Evolutionary conservation across 208 protist species (phyloP).

Genomic region (Porcisia hertigi): DNA sequence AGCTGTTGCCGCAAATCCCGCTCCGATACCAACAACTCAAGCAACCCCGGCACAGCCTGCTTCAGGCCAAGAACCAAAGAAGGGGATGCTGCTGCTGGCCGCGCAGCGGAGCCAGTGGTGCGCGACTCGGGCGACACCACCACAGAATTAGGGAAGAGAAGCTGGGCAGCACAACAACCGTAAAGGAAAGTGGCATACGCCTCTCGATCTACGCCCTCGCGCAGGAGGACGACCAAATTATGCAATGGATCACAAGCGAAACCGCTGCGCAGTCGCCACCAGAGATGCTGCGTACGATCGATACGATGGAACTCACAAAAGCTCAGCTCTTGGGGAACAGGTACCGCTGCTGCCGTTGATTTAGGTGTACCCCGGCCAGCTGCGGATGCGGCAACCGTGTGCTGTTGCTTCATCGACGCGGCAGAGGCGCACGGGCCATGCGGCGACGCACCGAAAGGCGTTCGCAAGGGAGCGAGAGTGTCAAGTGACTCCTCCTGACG

Average conservation of each 20-base stretch:
- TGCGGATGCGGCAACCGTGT: not conserved
- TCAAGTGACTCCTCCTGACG: not conserved
- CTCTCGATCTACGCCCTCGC: conserved; percentile 68
- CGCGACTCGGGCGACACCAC: not conserved
- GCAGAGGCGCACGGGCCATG: not conserved
- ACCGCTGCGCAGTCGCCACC: conserved; percentile 41
- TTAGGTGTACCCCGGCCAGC: not conserved
- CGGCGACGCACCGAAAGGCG: conserved; percentile 1
- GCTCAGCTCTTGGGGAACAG: conserved; percentile 16
- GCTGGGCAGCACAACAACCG: conserved; percentile 40
- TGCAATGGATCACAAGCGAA: conserved; percentile 42
- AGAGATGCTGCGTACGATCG: conserved; percentile 18
- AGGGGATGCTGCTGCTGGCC: not conserved
- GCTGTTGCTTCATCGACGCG: not conserved
- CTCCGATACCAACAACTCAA: conserved; percentile 45
- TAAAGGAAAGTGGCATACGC: conserved; percentile 68
- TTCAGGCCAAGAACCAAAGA: conserved; percentile 13
- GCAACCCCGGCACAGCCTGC: conserved; percentile 43
- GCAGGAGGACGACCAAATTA: conserved; percentile 51
- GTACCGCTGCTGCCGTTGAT: not conserved
- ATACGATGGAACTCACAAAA: conserved; percentile 21
- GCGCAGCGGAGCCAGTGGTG: not conserved
- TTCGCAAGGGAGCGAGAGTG: not conserved
- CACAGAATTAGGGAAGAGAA: conserved; percentile 30
- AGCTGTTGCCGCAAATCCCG: conserved; percentile 24